Base-by-base conservation (phyloP, 805 yeast genomes). In the Millerozyma miso region DNA sequence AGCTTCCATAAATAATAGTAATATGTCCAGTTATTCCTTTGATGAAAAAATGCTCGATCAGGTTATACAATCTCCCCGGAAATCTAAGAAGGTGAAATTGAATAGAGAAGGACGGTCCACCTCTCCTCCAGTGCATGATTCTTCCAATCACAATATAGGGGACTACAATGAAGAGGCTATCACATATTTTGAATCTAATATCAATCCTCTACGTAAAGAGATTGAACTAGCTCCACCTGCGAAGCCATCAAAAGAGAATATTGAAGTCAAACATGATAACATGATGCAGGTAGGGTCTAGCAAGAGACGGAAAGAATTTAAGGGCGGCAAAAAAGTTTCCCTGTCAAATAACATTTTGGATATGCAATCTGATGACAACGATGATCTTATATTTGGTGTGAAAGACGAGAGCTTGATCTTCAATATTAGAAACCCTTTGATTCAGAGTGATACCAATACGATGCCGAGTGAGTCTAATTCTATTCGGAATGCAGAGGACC, bases 151-250 rank as follows among this genome's bases (percentile, higher is more conserved):
- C 15, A 59, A 64, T 31, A 40, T 63, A 3, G 71, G 70, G 15
- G 71, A 65, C 33, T 66, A 67, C 39, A 65, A 58, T 4, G 72
- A 64, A 42, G 50, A 52, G 3, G 59, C 66, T 42, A 26, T 67
- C 3, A 54, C 58, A 3, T 57, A 47, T 35, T 43, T 62, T 23
- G 71, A 67, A 20, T 29, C 37, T 23, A 33, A 47, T 40, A 37
- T 43, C 29, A 35, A 10, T 17, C 19, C 15, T 20, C 35, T 23
- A 32, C n/a, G 36, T 3, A 33, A 12, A 17, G 4, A 16, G 19
- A 16, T 8, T 12, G 34, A 19, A 4, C 15, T 36, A 6, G 18
- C 23, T 19, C 33, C 41, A 10, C n/a, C 7, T 4, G 14, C 12
- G 15, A 13, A 13, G 32, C 10, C 31, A 12, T 18, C 7, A 12